phyloP scores from a whole-genome alignment of 2,329 filamentous ascomycete genomes.

The Alternaria sp. region DNA sequence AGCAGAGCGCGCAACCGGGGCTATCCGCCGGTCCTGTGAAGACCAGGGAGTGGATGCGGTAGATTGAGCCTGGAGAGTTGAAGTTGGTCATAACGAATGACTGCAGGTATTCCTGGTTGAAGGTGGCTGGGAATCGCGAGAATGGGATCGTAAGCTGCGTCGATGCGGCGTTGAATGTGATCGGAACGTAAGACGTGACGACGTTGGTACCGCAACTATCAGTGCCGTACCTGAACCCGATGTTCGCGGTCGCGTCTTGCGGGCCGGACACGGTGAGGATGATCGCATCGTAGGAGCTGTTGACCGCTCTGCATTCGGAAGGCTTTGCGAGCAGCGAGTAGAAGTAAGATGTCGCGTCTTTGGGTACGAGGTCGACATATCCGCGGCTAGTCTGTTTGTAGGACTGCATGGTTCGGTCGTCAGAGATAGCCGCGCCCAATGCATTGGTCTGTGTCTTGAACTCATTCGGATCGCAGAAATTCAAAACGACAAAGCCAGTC shows the following conservation, averaged over 20 bases:
- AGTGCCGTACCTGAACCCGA: slow-evolving; percentile 10
- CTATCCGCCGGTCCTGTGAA: slow-evolving; percentile 9
- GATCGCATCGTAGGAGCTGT: slow-evolving; percentile 8
- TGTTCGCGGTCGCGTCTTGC: slow-evolving; percentile 3
- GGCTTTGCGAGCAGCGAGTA: slow-evolving; percentile 2
- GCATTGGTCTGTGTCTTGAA: slow-evolving; percentile 11
- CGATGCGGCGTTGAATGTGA: slow-evolving; percentile 5
- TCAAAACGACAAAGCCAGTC: slow-evolving; percentile 8
- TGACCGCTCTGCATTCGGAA: slow-evolving; percentile 2
- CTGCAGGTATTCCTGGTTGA: slow-evolving; percentile 2
- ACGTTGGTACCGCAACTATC: slow-evolving; percentile 6
- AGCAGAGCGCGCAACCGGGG: slow-evolving; percentile 11
- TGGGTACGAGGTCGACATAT: slow-evolving; percentile 6
- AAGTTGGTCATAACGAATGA: slow-evolving; percentile 8
- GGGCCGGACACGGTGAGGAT: slow-evolving; percentile 5
- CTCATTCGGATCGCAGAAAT: slow-evolving; percentile 9
- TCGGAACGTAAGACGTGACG: slow-evolving; percentile 7
- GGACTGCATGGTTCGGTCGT: slow-evolving; percentile 6
- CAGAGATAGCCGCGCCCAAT: slow-evolving; percentile 2
- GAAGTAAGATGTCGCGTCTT: slow-evolving; percentile 3
- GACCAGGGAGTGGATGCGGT: slow-evolving; percentile 3
- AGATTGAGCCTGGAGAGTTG: neutral
- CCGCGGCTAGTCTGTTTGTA: slow-evolving; percentile 7
- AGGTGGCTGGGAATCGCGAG: slow-evolving; percentile 3
- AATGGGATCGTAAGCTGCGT: slow-evolving; percentile 4